Base-by-base conservation (phyloP, 768 basidiomycete genomes). In the Termitomyces sp. region DNA sequence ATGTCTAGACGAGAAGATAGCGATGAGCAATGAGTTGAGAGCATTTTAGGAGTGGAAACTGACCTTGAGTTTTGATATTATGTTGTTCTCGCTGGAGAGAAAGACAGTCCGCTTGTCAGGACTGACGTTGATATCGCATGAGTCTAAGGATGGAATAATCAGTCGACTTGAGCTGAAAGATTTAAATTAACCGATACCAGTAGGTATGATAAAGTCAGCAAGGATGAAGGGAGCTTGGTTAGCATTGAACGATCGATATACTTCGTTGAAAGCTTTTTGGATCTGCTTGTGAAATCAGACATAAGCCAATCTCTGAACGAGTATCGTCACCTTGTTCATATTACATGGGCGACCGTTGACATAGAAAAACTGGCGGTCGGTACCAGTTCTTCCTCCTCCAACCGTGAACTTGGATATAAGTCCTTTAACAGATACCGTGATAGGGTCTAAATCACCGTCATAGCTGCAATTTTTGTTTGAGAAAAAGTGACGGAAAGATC, bases 61-160 rank as follows among this genome's bases (percentile, higher is more conserved):
- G 57, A 94, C 94, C 77, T 92, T 95, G 45, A 98, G 79, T 0
- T 87, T 85, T 3, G 83, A 74, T 0, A 98, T 80, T 17, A 99
- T 74, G 62, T 89, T 89, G 11, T 79, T 80, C 71, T 99, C 96
- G 70, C 88, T 88, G 66, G 98, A 94, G 11, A 99, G 69, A 55
- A 97, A 87, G 42, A 98, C 90, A 0, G 94, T 96, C n/a, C 96
- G 83, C 70, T 98, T 99, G 76, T 98, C 97, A 0, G 97, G 96
- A 63, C 88, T 92, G 61, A 98, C 91, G 63, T 99, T 99, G 68
- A 99, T 86, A 69, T 99, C 97, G 67, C 86, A 92, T 0, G 85
- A 78, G 60, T 87, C 93, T 95, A 63, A 37, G 36, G 15, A 14
- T 32, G 20, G 25, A 37, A 40, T 2, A 32, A 32, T 32, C 25